Conservation (phyloP, 768 basidiomycete genomes). For the Coprinellus micaceus region DNA sequence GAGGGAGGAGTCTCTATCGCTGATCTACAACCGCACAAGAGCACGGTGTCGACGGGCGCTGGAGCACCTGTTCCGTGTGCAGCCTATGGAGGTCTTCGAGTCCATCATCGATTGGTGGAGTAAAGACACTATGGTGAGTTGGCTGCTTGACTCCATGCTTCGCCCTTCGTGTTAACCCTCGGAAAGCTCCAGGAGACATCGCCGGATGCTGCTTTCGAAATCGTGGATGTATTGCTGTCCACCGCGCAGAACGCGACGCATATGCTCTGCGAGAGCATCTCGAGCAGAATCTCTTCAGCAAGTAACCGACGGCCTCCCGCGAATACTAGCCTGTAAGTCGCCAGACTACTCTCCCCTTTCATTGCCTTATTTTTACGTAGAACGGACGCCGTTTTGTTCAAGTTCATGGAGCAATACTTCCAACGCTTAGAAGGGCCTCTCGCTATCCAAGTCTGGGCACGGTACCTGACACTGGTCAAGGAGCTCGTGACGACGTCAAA, state of each 20-base stretch:
- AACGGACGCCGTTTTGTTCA: conserved; percentile 68
- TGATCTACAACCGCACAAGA: conserved; percentile 66
- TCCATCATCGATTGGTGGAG: conserved; percentile 83
- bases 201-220: conserved; percentile 64
- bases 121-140: conserved; percentile 46
- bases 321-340: conserved; percentile 64
- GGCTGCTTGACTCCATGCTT: neutral
- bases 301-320: conserved; percentile 56
- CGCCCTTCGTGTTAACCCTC: conserved; percentile 2
- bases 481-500: conserved; percentile 66
- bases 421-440: conserved; percentile 82
- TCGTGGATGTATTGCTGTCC: conserved; percentile 78
- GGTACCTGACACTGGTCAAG: conserved; percentile 72
- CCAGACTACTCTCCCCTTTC: neutral
- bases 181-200: conserved; percentile 32
- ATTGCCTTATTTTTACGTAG: conserved; percentile 34
- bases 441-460: conserved; percentile 88
- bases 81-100: conserved; percentile 79
- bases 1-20: conserved; percentile 61
- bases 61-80: conserved; percentile 81
- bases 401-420: conserved; percentile 86
- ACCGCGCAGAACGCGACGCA: conserved; percentile 86
- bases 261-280: conserved; percentile 83
- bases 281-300: conserved; percentile 56
- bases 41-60: conserved; percentile 72